Evolutionary conservation across 1,284 basidiomycete genomes (phyloP).

Genomic region (Cryptococcus wingfieldii): DNA sequence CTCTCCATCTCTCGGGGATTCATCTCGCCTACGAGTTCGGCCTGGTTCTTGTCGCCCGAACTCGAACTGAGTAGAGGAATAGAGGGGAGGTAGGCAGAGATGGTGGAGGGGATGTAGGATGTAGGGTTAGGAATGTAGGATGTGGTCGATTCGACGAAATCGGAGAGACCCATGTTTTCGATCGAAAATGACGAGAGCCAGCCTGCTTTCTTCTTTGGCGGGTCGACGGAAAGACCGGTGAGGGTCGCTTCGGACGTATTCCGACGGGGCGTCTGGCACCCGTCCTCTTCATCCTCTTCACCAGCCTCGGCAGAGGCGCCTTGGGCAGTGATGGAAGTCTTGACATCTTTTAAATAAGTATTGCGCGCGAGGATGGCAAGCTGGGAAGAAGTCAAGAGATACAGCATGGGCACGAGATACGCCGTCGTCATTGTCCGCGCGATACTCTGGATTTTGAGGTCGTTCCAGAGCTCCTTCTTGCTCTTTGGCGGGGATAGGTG

Average conservation of each 20-base stretch:
- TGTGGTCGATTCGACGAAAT: constrained; percentile 16
- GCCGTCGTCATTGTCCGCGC: constrained; percentile 42
- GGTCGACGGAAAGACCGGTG: background rate
- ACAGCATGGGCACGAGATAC: constrained; percentile 46
- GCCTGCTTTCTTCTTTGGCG: constrained; percentile 8
- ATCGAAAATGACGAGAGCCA: constrained; percentile 32
- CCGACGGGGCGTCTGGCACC: constrained; percentile 1
- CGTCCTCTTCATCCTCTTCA: constrained; percentile 4
- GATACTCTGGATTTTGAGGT: constrained; percentile 48
- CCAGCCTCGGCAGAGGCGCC: background rate
- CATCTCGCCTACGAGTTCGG: background rate
- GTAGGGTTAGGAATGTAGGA: constrained; percentile 17
- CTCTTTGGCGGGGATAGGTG: constrained; percentile 15
- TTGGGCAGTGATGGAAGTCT: constrained; percentile 5
- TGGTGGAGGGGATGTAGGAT: constrained; percentile 15
- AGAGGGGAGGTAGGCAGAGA: constrained; percentile 10
- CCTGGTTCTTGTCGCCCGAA: background rate
- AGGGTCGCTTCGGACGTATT: background rate
- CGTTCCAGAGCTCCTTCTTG: constrained; percentile 48
- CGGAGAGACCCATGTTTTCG: constrained; percentile 31
- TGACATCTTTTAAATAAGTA: constrained; percentile 41
- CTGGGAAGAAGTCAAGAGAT: constrained; percentile 46
- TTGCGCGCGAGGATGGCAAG: constrained; percentile 42
- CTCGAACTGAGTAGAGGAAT: background rate
- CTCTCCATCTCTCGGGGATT: constrained; percentile 8